phyloP scores from a whole-genome alignment of 2,329 filamentous ascomycete species.

The Trichoderma sp. region DNA sequence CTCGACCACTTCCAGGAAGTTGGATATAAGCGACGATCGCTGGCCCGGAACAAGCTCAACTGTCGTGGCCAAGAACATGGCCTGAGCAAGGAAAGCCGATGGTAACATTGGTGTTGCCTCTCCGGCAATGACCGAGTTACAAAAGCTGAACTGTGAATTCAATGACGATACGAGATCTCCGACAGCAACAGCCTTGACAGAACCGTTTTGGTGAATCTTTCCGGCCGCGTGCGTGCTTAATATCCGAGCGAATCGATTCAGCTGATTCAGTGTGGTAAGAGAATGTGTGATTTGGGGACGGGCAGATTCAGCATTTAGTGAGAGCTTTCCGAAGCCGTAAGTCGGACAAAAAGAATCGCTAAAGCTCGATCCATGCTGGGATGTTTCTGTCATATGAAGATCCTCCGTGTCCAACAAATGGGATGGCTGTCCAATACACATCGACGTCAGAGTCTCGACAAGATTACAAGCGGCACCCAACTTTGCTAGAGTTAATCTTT shows the following conservation, averaged over 20 bases:
- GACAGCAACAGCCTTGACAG: not conserved
- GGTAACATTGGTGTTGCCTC: not conserved
- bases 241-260: constrained; percentile 10
- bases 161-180: constrained; percentile 8
- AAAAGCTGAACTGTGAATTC: constrained; percentile 13
- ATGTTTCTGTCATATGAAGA: not conserved
- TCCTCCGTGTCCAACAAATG: not conserved
- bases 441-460: not conserved
- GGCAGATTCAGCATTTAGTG: not conserved
- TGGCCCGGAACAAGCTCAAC: constrained; percentile 12
- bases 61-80: constrained; percentile 10
- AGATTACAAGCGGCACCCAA: constrained; percentile 2
- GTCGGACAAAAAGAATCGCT: not conserved
- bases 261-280: not conserved
- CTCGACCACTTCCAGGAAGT: constrained; percentile 11
- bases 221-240: not conserved
- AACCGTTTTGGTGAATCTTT: not conserved
- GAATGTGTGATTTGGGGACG: not conserved
- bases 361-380: not conserved
- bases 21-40: constrained; percentile 10
- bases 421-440: not conserved
- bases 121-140: constrained; percentile 13
- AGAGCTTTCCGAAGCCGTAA: constrained; percentile 1
- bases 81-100: constrained; percentile 5
- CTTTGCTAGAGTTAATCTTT: not conserved